A percentile compares a stretch with the other conserved stretches of the same genome.
phyloP scores from a whole-genome alignment of 371 early-diverging fungal species.

The Mucor racemosus region DNA sequence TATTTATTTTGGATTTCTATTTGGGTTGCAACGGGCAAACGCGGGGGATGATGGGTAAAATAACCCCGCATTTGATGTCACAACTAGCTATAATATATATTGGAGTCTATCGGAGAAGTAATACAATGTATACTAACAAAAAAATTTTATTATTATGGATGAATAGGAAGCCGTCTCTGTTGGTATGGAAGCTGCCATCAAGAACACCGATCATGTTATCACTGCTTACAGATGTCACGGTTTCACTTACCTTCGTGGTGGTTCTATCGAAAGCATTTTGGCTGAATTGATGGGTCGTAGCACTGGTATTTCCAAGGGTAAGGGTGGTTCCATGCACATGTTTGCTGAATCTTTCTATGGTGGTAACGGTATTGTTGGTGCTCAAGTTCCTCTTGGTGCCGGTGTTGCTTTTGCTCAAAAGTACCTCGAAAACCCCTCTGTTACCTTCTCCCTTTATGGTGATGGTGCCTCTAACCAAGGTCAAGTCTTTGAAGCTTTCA shows the following conservation, averaged over 20 bases:
- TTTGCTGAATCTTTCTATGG: constrained; percentile 97
- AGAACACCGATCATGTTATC: constrained; percentile 91
- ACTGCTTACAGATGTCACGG: constrained; percentile 99
- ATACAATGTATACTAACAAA: constrained; percentile 2
- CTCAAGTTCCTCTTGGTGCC: constrained; percentile 97
- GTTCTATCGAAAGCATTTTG: constrained; percentile 72
- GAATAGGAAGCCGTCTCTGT: constrained; percentile 95
- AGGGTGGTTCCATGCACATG: constrained; percentile 99
- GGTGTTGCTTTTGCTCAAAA: constrained; percentile 97
- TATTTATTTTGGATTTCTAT: not conserved
- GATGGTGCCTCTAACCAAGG: constrained; percentile 99
- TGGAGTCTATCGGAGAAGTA: constrained; percentile 10
- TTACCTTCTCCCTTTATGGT: constrained; percentile 95
- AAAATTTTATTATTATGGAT: not conserved
- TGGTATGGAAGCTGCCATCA: constrained; percentile 93
- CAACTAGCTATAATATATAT: not conserved
- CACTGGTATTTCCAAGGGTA: constrained; percentile 95
- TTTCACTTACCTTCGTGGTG: constrained; percentile 93
- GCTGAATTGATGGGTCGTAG: constrained; percentile 90
- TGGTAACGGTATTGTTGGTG: constrained; percentile 99
- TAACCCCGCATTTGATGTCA: constrained; percentile 38
- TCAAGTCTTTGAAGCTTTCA: constrained; percentile 99
- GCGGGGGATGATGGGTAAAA: constrained; percentile 38
- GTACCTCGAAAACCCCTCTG: constrained; percentile 79
- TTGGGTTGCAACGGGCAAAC: constrained; percentile 32